Percentiles rank a stretch among this genome's conserved stretches.
Conservation (phyloP, 352 stramenopile species). For the Globisporangium parvum region DNA sequence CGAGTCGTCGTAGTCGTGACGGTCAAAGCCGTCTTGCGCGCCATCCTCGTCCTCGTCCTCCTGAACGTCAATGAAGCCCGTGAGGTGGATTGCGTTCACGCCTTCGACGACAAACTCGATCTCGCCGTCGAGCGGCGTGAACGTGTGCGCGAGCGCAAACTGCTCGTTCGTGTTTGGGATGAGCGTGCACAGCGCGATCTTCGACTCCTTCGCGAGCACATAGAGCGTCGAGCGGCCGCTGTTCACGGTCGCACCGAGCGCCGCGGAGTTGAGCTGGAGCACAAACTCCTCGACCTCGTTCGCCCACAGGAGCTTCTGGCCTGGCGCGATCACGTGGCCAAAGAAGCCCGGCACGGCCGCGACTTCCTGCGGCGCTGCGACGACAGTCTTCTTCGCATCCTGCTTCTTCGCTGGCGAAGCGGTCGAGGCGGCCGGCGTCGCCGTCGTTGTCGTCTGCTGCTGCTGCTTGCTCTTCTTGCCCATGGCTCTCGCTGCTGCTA, state of each 20-base stretch:
- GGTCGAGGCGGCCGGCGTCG: conserved; percentile 6
- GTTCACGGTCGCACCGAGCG: conserved; percentile 44
- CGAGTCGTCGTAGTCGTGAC: conserved; percentile 24
- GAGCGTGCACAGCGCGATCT: conserved; percentile 76
- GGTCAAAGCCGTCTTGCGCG: conserved; percentile 57
- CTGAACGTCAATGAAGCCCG: conserved; percentile 72
- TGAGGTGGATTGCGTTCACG: conserved; percentile 74
- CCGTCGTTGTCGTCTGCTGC: not conserved
- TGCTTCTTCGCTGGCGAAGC: conserved; percentile 7
- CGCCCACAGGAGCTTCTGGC: conserved; percentile 53
- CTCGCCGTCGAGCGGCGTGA: conserved; percentile 66
- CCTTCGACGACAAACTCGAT: conserved; percentile 70
- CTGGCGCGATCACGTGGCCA: conserved; percentile 57
- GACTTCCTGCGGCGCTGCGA: conserved; percentile 24
- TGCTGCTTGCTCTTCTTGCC: conserved; percentile 9
- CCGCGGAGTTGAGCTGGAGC: conserved; percentile 72
- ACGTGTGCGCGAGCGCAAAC: conserved; percentile 74
- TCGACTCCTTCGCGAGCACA: conserved; percentile 55
- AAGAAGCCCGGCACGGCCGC: conserved; percentile 72
- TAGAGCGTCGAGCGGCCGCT: conserved; percentile 69
- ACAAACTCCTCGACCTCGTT: conserved; percentile 75
- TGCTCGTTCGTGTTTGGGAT: conserved; percentile 51
- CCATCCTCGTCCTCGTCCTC: conserved; percentile 70
- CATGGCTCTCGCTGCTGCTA: not conserved
- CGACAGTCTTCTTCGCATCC: conserved; percentile 7